Evolutionary conservation across 1,284 basidiomycete species (phyloP).

Genomic region (Boletus mariae): DNA sequence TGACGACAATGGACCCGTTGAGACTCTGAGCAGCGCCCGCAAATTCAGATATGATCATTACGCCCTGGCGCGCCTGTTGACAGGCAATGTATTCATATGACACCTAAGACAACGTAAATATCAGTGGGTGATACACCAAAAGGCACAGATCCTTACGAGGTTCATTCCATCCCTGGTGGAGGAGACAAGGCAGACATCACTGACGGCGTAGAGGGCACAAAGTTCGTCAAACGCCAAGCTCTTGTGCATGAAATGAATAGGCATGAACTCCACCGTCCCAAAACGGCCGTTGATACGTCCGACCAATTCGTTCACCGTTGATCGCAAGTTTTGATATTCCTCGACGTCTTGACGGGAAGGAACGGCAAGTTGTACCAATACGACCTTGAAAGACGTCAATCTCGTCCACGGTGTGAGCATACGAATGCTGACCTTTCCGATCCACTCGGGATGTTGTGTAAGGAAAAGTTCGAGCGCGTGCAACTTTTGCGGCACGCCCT

Average conservation of each 20-base stretch:
- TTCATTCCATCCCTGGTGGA: constrained; percentile 99
- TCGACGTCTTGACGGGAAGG: constrained; percentile 98
- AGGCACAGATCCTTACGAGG: constrained; percentile 51
- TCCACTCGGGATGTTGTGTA: constrained; percentile 97
- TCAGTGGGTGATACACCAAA: constrained; percentile 10
- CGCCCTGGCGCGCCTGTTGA: constrained; percentile 88
- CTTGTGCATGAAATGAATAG: constrained; percentile 99
- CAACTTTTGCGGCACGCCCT: constrained; percentile 97
- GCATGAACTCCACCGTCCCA: constrained; percentile 98
- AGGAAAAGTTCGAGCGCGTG: constrained; percentile 97
- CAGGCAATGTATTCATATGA: constrained; percentile 99
- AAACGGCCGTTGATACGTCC: constrained; percentile 98
- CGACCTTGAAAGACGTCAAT: constrained; percentile 55
- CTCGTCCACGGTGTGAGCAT: neutral
- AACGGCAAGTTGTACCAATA: constrained; percentile 94
- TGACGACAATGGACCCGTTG: constrained; percentile 92
- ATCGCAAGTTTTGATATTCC: constrained; percentile 96
- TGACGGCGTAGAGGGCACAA: constrained; percentile 93
- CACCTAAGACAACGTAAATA: constrained; percentile 53
- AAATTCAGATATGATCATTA: constrained; percentile 98
- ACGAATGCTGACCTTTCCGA: constrained; percentile 71
- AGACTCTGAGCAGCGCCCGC: constrained; percentile 96
- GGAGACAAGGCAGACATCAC: constrained; percentile 94
- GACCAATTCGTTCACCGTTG: constrained; percentile 96
- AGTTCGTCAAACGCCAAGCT: constrained; percentile 92